These are phyloP conservation scores for Entoloma clypeatum DNA, from an alignment of 1,284 basidiomycete genomes.

Conservation along the genomic window DNA sequence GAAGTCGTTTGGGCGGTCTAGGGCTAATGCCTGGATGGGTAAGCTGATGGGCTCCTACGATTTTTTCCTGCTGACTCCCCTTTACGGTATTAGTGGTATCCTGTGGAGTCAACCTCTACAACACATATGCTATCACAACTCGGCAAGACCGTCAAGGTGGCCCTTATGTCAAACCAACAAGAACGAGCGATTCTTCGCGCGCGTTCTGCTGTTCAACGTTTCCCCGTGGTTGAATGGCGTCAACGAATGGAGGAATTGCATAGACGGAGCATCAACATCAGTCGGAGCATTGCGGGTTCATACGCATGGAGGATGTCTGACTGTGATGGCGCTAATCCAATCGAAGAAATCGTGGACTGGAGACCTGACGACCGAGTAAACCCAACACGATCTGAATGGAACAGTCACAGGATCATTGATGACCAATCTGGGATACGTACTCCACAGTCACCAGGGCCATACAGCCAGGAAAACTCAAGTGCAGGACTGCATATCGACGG, in stretches of 20 bases:
- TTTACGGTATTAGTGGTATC: constrained; percentile 74
- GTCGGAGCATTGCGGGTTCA: constrained; percentile 62
- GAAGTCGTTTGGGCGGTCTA: constrained; percentile 86
- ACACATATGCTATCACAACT: constrained; percentile 94
- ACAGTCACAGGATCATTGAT: constrained; percentile 36
- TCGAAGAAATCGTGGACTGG: constrained; percentile 45
- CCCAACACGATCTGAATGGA: constrained; percentile 46
- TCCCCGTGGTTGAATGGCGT: constrained; percentile 95
- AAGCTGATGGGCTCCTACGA: constrained; percentile 29
- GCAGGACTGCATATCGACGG: constrained; percentile 31
- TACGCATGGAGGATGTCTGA: constrained; percentile 79
- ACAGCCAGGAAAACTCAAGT: constrained; percentile 54
- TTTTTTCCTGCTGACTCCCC: constrained; percentile 14
- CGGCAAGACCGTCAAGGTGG: constrained; percentile 90
- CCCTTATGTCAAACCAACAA: constrained; percentile 84
- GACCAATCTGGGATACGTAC: constrained; percentile 29
- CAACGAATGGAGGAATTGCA: constrained; percentile 94
- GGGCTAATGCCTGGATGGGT: constrained; percentile 97
- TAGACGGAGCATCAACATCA: constrained; percentile 72
- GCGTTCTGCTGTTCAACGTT: constrained; percentile 88
- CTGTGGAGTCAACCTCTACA: constrained; percentile 87
- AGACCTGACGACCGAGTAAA: constrained; percentile 38
- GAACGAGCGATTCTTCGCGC: constrained; percentile 89
- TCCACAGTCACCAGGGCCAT: constrained; percentile 50
- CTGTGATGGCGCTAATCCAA: constrained; percentile 51